Conservation (phyloP, 495 filamentous ascomycete species). For the Sordaria brevicollis region DNA sequence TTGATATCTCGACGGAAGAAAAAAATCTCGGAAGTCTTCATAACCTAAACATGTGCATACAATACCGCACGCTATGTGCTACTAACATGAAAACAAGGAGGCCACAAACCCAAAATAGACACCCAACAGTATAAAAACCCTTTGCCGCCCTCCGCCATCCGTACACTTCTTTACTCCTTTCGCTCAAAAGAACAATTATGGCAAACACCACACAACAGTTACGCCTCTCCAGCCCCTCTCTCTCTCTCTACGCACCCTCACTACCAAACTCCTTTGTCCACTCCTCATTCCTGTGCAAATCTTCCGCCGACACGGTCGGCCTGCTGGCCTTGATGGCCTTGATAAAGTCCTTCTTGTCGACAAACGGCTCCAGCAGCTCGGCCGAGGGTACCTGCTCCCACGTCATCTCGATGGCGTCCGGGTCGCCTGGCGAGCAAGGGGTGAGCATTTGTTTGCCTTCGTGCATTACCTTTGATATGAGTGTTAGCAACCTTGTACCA, state of each 20-base stretch:
- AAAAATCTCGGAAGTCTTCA: background rate
- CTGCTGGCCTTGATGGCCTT: conserved; percentile 79
- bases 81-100: background rate
- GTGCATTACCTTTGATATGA: conserved; percentile 45
- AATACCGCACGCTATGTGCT: background rate
- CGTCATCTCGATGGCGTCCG: conserved; percentile 77
- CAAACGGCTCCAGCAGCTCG: conserved; percentile 70
- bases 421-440: conserved; percentile 88
- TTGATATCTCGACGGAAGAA: background rate
- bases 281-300: conserved; percentile 74
- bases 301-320: conserved; percentile 80
- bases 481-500: background rate
- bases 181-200: background rate
- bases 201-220: background rate
- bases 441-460: conserved; percentile 72
- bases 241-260: conserved; percentile 50
- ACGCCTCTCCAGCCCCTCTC: background rate
- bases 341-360: conserved; percentile 85
- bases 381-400: conserved; percentile 85
- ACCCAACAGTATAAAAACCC: no score
- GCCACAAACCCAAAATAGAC: background rate
- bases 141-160: background rate
- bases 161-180: background rate
- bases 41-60: background rate
- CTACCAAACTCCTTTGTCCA: conserved; percentile 98